These are phyloP conservation scores for Tinospora cordifolia DNA, from an alignment of 164 flowering plant genomes.

Conservation along the genomic window DNA sequence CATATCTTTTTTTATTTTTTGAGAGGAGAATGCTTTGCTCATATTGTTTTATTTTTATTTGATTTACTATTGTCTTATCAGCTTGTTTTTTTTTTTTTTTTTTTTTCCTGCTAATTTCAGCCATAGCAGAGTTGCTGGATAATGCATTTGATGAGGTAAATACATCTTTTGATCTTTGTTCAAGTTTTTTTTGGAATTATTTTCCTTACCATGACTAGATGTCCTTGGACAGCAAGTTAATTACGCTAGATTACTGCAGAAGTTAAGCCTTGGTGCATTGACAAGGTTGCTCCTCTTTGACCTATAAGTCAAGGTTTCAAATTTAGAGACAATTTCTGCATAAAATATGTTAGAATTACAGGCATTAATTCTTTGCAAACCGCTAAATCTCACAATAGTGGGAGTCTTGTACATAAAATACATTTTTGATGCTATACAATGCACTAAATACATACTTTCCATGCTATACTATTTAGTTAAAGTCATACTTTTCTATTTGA, in stretches of 20 bases:
- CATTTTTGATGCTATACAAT: too few species aligned
- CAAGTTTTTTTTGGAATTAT: neutral
- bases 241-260: neutral
- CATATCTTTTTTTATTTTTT: too few species aligned
- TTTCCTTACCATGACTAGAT: neutral
- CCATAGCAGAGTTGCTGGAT: slow-evolving; percentile 85
- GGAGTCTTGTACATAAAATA: too few species aligned
- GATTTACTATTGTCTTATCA: neutral
- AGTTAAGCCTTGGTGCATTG: too few species aligned
- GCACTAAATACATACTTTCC: too few species aligned
- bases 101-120: slow-evolving; percentile 34
- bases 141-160: slow-evolving; percentile 94
- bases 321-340: too few species aligned
- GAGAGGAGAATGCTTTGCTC: neutral
- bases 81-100: slow-evolving; percentile 2
- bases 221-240: neutral
- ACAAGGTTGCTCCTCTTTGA: too few species aligned
- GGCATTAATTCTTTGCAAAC: too few species aligned
- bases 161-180: neutral
- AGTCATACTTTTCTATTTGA: neutral
- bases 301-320: too few species aligned
- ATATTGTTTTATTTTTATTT: neutral
- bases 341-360: too few species aligned
- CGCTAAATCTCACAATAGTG: too few species aligned
- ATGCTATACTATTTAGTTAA: neutral